Evolutionary conservation across 768 basidiomycete species (phyloP), one percentile per base, ranked within the genome.

Genomic region (Lactifluus pinguis): DNA sequence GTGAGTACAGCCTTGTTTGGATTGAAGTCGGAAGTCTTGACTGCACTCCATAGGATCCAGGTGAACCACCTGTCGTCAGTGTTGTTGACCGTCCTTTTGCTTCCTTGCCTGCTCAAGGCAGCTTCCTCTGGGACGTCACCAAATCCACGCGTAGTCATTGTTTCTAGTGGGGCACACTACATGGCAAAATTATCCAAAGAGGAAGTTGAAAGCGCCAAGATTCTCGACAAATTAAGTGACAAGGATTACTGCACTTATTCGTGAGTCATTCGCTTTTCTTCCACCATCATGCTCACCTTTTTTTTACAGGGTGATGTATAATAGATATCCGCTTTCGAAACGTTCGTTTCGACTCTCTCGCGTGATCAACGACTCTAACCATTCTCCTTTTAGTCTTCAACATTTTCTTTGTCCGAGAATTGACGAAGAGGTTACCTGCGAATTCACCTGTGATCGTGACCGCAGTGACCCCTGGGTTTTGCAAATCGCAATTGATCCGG

Each of bases 31-130:
- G 25, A 0, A 10, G 8, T 25, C 38, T n/a, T 32, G 39, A 57
- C 32, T 34, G 32, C 32, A 34, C 9, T 10, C 6, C 6, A 25
- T 30, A 83, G 81, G 13, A 57, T 81, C 0, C 80, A 83, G 61
- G 75, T 79, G 44, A 82, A 82, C 65, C 62, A 61, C 53, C 49
- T 63, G 15, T 63, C 62, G 10, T 49, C 48, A 8, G 9, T 55
- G 59, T 9, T 63, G 49, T 48, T 52, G 15, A 63, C 49, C 10
- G 6, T 50, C 54, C 59, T 49, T 32, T 45, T 63, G 59, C 44
- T 63, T 8, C 62, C 62, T 52, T 61, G 58, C 13, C 48, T 63
- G 29, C 19, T 63, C 42, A 62, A 52, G 14, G 59, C 62, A 17
- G 58, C 49, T 29, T 55, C 49, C 17, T 55, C 62, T 2, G 61